These are phyloP conservation scores for Phaseolus lunatus DNA, from an alignment of 306 rosid genomes.

Conservation along the genomic window DNA sequence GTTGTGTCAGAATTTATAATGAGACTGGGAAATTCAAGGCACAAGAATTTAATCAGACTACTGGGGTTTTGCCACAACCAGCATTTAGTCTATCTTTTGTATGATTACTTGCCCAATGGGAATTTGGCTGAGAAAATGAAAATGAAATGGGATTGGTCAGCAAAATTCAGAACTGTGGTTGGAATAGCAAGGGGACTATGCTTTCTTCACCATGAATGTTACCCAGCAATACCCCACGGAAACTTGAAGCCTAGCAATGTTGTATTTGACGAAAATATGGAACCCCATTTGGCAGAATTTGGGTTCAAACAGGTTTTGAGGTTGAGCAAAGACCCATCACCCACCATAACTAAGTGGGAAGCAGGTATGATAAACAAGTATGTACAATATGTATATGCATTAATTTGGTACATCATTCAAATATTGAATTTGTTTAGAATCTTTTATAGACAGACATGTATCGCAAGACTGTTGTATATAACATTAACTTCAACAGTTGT, in stretches of 20 bases:
- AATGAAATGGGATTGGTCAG: slow-evolving; percentile 69
- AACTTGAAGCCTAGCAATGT: slow-evolving; percentile 78
- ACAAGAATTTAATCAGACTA: slow-evolving; percentile 69
- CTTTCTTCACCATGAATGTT: slow-evolving; percentile 92
- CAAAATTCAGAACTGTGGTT: slow-evolving; percentile 68
- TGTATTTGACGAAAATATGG: slow-evolving; percentile 91
- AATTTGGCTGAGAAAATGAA: slow-evolving; percentile 76
- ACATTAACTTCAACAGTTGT: not conserved
- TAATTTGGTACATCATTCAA: not conserved
- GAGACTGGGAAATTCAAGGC: slow-evolving; percentile 75
- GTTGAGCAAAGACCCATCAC: slow-evolving; percentile 57
- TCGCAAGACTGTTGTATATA: not conserved
- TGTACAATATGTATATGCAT: not conserved
- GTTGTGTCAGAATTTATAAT: slow-evolving; percentile 60
- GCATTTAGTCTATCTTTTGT: slow-evolving; percentile 74
- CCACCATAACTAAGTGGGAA: slow-evolving; percentile 55
- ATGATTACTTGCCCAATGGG: slow-evolving; percentile 83
- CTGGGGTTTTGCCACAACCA: slow-evolving; percentile 83
- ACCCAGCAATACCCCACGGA: slow-evolving; percentile 87
- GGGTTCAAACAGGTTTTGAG: slow-evolving; percentile 71
- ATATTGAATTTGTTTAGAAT: slow-evolving; percentile 3
- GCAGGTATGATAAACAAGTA: slow-evolving; percentile 64
- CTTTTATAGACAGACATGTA: not conserved
- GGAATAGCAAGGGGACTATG: slow-evolving; percentile 81
- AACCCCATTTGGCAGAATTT: slow-evolving; percentile 82